Evolutionary conservation across 2,329 filamentous ascomycete species (phyloP), one percentile per base, ranked within the genome.

Genomic region (Endothia cerciana): DNA sequence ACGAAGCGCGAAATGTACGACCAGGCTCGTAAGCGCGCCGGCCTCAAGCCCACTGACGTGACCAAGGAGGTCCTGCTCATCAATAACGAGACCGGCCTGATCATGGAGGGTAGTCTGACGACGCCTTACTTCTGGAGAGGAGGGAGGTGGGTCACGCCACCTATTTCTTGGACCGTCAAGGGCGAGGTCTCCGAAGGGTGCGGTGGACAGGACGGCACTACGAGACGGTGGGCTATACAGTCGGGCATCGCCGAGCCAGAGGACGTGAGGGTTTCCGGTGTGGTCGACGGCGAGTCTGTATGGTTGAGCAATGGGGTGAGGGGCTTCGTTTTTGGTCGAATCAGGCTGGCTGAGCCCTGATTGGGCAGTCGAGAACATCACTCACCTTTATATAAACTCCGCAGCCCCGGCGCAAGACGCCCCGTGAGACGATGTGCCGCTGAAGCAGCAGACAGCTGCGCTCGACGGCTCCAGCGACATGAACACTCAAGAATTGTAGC

Each of bases 231-330:
- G 89, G 91, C 92, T n/a, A 75, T 98, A 51, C 85, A 90, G 67
- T 85, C 83, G 86, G 79, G 78, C 0, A 78, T 95, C 55, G 93
- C 86, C 62, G 81, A 83, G 38, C 91, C 96, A 73, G 85, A 88
- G 69, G 76, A 80, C 3, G 81, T 97, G 19, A 76, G 76, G n/a
- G 81, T 80, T 2, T 78, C 83, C 15, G 88, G 88, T 7, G 76
- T 97, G 15, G 74, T 82, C 3, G 82, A 92, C 69, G 91, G 89
- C 0, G 94, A 97, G 76, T 83, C 89, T 62, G 91, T 94, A 68
- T 97, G 93, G 91, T 79, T 97, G 62, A 97, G 93, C 76, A 97
- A 94, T 76, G 93, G 91, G 0, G 90, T 94, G 1, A 85, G 91
- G 69, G 94, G 94, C 0, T 97, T 97, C 70, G 81, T 89, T 15